These are phyloP conservation scores for Solanum piurae DNA, from an alignment of 257 asterid genomes.

Conservation along the genomic window DNA sequence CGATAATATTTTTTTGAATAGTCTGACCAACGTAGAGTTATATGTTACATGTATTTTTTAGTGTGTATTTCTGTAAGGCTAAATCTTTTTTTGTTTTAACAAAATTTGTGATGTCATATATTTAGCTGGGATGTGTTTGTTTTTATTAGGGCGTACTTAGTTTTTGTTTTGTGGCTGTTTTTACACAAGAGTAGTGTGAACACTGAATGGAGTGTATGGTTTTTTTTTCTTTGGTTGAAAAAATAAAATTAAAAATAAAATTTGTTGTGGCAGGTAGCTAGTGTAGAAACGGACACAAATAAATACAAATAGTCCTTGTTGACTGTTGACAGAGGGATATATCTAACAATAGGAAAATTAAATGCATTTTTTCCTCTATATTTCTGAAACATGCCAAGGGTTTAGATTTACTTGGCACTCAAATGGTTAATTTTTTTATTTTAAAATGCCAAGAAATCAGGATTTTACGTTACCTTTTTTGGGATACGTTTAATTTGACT, in stretches of 20 bases:
- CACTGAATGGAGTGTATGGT: neutral
- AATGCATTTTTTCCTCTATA: neutral
- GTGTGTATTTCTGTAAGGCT: neutral
- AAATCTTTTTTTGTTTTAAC: neutral
- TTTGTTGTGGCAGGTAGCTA: constrained; percentile 10
- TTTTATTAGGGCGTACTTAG: neutral
- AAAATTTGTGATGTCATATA: neutral
- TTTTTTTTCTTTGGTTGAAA: neutral
- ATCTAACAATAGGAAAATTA: neutral
- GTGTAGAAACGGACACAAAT: constrained; percentile 5
- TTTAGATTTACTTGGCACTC: neutral
- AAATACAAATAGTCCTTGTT: constrained; percentile 3
- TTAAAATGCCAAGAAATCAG: neutral
- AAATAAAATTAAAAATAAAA: neutral
- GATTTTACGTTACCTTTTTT: neutral
- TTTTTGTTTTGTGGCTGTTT: constrained; percentile 15
- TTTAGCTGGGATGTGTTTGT: neutral
- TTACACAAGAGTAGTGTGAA: constrained; percentile 11
- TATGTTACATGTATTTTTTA: neutral
- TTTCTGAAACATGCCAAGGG: neutral
- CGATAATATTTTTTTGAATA: neutral
- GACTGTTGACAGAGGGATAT: neutral
- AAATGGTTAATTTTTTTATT: neutral
- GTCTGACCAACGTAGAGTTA: neutral
- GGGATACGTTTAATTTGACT: neutral